Conservation (phyloP, 257 asterid genomes). For the Jacaranda copaia region DNA sequence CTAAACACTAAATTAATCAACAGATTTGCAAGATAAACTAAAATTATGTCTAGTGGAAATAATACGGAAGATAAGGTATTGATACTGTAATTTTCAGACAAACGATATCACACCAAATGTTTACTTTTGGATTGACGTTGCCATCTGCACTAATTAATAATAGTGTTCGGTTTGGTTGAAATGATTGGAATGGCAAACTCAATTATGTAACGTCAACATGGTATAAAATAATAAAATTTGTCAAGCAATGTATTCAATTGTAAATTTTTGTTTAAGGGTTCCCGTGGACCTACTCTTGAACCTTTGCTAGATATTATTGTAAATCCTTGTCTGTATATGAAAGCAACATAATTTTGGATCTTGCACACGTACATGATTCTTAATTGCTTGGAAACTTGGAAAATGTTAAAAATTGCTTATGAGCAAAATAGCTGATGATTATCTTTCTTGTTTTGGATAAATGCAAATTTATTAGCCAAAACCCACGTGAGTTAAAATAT, state of each 20-base stretch:
- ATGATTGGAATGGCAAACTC: not conserved
- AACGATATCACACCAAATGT: conserved; percentile 22
- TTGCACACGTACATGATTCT: not conserved
- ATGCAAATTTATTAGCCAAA: conserved; percentile 2
- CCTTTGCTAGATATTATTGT: not conserved
- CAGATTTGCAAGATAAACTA: conserved; percentile 4
- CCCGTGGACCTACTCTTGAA: not conserved
- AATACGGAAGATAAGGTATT: not conserved
- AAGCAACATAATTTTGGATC: not conserved
- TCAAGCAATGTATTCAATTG: not conserved
- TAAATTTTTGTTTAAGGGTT: conserved; percentile 2
- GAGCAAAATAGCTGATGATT: not conserved
- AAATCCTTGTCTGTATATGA: not conserved
- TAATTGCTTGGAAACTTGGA: not conserved
- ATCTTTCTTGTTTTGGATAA: not conserved
- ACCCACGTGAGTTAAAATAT: conserved; percentile 21
- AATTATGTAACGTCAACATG: not conserved
- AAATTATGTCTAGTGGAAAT: not conserved
- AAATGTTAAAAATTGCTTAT: not conserved
- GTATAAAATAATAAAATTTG: not conserved
- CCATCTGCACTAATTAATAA: conserved; percentile 8
- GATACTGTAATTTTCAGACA: not conserved
- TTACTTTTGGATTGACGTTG: conserved; percentile 25
- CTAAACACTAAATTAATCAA: not conserved
- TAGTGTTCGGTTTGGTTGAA: not conserved